Conservation (phyloP, 2,329 filamentous ascomycete species). For the Westerdykella sp. region DNA sequence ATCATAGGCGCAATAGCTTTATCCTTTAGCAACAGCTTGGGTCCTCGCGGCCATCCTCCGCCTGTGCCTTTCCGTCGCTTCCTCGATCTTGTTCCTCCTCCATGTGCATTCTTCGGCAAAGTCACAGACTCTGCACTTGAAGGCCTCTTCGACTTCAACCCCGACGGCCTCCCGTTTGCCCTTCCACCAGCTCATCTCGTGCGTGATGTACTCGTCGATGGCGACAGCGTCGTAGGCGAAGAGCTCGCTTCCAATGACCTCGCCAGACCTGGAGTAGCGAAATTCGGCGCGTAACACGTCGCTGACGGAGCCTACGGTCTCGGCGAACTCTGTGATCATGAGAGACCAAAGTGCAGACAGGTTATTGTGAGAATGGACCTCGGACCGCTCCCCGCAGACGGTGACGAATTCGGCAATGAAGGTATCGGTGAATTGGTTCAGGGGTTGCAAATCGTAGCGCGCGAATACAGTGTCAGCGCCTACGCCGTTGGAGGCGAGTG, state of each 20-base stretch:
- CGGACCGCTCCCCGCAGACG: constrained; percentile 18
- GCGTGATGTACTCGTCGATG: constrained; percentile 60
- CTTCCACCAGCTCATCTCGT: constrained; percentile 81
- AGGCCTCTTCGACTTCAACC: constrained; percentile 76
- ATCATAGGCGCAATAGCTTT: not conserved
- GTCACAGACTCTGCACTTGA: constrained; percentile 80
- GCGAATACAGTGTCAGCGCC: constrained; percentile 62
- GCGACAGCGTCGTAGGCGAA: constrained; percentile 61
- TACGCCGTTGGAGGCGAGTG: constrained; percentile 64
- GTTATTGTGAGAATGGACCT: constrained; percentile 54
- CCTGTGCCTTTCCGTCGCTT: constrained; percentile 42
- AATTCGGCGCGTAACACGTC: constrained; percentile 55
- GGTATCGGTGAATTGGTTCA: constrained; percentile 64
- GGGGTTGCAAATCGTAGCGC: constrained; percentile 63
- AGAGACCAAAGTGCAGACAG: constrained; percentile 55
- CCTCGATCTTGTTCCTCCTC: constrained; percentile 63
- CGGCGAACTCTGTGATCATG: constrained; percentile 56
- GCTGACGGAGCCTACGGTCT: constrained; percentile 46
- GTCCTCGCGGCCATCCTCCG: constrained; percentile 16
- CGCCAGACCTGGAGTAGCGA: constrained; percentile 42
- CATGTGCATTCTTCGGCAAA: constrained; percentile 75
- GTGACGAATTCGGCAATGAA: constrained; percentile 41
- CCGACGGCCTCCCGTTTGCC: constrained; percentile 67
- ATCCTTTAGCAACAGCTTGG: constrained; percentile 17
- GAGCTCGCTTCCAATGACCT: constrained; percentile 52